phyloP scores from a whole-genome alignment of 306 rosid genomes.

The Citrullus amarus region DNA sequence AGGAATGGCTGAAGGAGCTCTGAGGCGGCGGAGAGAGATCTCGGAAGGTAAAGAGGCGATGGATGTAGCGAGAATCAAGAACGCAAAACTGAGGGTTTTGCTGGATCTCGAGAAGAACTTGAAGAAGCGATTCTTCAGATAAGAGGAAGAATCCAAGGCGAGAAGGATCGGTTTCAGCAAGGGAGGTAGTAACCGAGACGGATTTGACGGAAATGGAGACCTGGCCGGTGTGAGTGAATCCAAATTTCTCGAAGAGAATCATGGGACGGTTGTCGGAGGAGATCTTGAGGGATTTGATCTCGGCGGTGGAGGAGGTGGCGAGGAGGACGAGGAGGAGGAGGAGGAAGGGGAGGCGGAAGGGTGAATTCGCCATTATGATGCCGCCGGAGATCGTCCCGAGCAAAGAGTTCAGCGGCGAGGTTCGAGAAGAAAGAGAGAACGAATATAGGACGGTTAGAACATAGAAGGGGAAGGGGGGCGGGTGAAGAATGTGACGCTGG shows the following conservation, averaged over 20 bases:
- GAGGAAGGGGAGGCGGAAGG: constrained; percentile 22
- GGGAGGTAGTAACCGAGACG: constrained; percentile 29
- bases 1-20: constrained; percentile 32
- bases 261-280: constrained; percentile 52
- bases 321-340: constrained; percentile 17
- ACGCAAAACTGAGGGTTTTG: constrained; percentile 64
- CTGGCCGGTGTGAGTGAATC: constrained; percentile 74
- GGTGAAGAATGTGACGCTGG: constrained; percentile 5
- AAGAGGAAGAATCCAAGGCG: constrained; percentile 79
- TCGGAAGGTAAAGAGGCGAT: constrained; percentile 43
- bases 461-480: neutral
- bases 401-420: neutral
- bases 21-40: constrained; percentile 70
- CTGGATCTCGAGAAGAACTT: constrained; percentile 74
- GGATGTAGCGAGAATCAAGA: constrained; percentile 42
- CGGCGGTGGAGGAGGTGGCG: constrained; percentile 35
- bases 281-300: constrained; percentile 65
- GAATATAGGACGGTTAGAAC: neutral
- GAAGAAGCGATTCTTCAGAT: constrained; percentile 68
- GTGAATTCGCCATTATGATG: constrained; percentile 27
- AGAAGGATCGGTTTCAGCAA: constrained; percentile 23
- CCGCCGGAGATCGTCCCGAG: constrained; percentile 4
- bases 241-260: constrained; percentile 83
- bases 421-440: neutral
- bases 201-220: constrained; percentile 37